These are phyloP conservation scores for Entomortierella beljakovae DNA, from an alignment of 192 early-diverging fungal genomes.

Conservation along the genomic window DNA sequence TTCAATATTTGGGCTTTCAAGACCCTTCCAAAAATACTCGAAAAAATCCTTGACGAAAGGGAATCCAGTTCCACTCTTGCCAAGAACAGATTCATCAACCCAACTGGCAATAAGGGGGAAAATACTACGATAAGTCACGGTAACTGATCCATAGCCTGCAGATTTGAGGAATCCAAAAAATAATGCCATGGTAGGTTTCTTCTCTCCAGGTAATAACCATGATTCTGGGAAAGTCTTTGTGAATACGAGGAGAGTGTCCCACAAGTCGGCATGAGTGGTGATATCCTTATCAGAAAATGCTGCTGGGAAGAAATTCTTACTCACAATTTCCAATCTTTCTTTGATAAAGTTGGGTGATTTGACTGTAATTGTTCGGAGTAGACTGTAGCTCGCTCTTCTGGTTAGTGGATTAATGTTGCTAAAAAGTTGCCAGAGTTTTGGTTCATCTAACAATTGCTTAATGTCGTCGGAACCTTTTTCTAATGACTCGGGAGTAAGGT, in stretches of 20 bases:
- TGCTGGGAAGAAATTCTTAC: constrained; percentile 67
- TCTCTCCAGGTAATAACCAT: constrained; percentile 65
- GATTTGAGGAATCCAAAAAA: constrained; percentile 77
- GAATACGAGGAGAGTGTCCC: constrained; percentile 87
- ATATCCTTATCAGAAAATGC: constrained; percentile 83
- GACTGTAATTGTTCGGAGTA: constrained; percentile 63
- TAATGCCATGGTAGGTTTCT: constrained; percentile 70
- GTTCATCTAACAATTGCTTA: constrained; percentile 61
- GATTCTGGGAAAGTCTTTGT: constrained; percentile 77
- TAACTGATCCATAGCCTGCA: constrained; percentile 73
- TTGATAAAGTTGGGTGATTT: constrained; percentile 64
- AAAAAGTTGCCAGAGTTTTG: constrained; percentile 66
- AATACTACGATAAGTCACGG: constrained; percentile 80
- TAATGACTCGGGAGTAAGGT: constrained; percentile 32
- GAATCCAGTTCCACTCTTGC: constrained; percentile 47
- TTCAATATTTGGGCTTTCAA: constrained; percentile 61
- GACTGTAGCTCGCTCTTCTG: constrained; percentile 68
- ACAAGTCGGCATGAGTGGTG: constrained; percentile 80
- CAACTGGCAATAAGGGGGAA: constrained; percentile 71
- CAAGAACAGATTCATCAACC: constrained; percentile 35
- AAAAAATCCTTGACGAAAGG: constrained; percentile 72
- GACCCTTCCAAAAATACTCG: constrained; percentile 68
- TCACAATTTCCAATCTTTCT: constrained; percentile 58
- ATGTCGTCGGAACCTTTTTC: constrained; percentile 54
- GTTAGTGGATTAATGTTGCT: constrained; percentile 60